These are phyloP conservation scores for Chaetomium fimeti DNA, from an alignment of 495 filamentous ascomycete species.

Conservation along the genomic window DNA sequence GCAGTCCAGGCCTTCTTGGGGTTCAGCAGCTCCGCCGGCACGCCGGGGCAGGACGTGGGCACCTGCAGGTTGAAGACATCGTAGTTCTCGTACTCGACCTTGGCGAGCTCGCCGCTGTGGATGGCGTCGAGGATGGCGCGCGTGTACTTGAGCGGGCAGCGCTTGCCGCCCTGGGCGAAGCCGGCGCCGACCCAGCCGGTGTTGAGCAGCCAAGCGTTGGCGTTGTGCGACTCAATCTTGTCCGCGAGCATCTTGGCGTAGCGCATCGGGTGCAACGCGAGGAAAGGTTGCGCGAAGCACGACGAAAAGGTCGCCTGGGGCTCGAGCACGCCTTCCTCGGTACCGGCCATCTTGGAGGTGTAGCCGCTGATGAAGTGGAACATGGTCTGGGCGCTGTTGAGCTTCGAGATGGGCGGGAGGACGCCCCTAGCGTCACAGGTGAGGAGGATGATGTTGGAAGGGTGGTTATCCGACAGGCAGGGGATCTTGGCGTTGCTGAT, in stretches of 20 bases:
- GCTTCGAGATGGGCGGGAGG: slow-evolving; percentile 95
- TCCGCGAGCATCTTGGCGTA: slow-evolving; percentile 97
- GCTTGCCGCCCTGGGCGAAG: slow-evolving; percentile 91
- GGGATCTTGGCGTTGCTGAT: slow-evolving; percentile 98
- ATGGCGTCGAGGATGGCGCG: slow-evolving; percentile 97
- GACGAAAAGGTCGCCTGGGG: slow-evolving; percentile 98
- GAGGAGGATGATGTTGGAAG: slow-evolving; percentile 94
- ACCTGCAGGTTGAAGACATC: slow-evolving; percentile 95
- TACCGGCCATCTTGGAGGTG: slow-evolving; percentile 99
- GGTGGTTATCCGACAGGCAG: slow-evolving; percentile 82
- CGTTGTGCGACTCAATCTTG: slow-evolving; percentile 92
- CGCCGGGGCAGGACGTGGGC: slow-evolving; percentile 78
- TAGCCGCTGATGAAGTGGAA: slow-evolving; percentile 99
- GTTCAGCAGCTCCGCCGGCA: slow-evolving; percentile 90
- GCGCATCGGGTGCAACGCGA: slow-evolving; percentile 98
- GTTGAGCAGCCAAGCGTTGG: slow-evolving; percentile 98
- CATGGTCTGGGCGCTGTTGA: slow-evolving; percentile 94
- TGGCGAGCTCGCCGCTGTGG: slow-evolving; percentile 91
- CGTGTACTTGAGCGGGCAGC: slow-evolving; percentile 98
- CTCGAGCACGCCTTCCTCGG: slow-evolving; percentile 93
- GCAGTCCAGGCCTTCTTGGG: slow-evolving; percentile 89
- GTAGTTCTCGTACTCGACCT: slow-evolving; percentile 90
- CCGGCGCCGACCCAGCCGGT: slow-evolving; percentile 98
- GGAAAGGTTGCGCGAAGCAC: slow-evolving; percentile 99
- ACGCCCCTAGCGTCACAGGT: slow-evolving; percentile 98